Percentiles rank a stretch among this genome's conserved stretches.
Evolutionary conservation across 2,329 filamentous ascomycete species (phyloP).

Genomic region (Chalaropsis ovoidea): DNA sequence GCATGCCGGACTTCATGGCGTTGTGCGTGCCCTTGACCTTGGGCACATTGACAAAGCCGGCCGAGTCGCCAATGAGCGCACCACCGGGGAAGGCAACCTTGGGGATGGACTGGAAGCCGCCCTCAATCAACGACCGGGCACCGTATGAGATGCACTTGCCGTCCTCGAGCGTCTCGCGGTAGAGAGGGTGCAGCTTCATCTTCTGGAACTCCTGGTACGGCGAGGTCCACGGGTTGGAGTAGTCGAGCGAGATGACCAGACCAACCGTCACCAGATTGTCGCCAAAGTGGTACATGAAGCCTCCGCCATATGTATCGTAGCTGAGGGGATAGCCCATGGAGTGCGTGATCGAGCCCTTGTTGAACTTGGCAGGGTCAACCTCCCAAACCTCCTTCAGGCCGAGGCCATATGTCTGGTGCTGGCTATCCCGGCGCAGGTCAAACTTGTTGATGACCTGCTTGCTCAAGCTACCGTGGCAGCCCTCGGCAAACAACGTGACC

Average conservation of each 20-base stretch:
- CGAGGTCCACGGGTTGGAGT: constrained; percentile 90
- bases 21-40: constrained; percentile 99
- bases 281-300: constrained; percentile 99
- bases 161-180: constrained; percentile 75
- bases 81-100: constrained; percentile 95
- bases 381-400: constrained; percentile 98
- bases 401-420: constrained; percentile 89
- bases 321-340: constrained; percentile 87
- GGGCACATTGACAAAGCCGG: constrained; percentile 92
- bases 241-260: constrained; percentile 86
- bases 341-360: constrained; percentile 74
- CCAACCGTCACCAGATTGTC: constrained; percentile 92
- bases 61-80: constrained; percentile 89
- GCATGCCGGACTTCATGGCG: constrained; percentile 93
- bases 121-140: constrained; percentile 82
- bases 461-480: constrained; percentile 87
- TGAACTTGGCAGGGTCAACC: constrained; percentile 82
- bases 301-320: constrained; percentile 83
- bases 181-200: constrained; percentile 94
- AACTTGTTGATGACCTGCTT: constrained; percentile 95
- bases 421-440: constrained; percentile 75
- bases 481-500: constrained; percentile 85
- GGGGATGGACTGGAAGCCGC: constrained; percentile 94
- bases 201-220: constrained; percentile 97
- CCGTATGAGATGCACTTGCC: constrained; percentile 97